Evolutionary conservation across 495 filamentous ascomycete species (phyloP).

Genomic region (Clavariopsis aquatica): DNA sequence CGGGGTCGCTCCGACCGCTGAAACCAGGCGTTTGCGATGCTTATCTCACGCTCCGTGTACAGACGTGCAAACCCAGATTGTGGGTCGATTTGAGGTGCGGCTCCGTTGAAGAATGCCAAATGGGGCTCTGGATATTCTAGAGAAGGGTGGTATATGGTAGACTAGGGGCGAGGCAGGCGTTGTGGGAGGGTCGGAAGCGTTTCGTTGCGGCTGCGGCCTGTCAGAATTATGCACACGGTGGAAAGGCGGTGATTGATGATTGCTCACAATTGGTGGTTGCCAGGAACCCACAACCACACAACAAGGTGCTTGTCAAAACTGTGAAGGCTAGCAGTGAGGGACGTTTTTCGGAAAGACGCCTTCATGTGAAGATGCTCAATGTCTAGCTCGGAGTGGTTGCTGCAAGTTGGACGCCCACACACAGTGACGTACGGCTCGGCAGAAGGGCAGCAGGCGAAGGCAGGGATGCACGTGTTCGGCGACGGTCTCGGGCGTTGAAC

Average conservation of each 20-base stretch:
- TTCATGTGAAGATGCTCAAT: constrained; percentile 28
- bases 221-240: neutral
- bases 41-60: neutral
- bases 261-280: constrained; percentile 1
- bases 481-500: neutral
- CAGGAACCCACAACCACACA: constrained; percentile 12
- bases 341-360: constrained; percentile 5
- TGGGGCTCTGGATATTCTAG: neutral
- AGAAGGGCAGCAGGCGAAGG: neutral
- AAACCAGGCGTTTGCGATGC: neutral
- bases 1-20: constrained; percentile 1
- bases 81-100: neutral
- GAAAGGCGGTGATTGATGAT: neutral
- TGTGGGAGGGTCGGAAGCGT: neutral
- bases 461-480: neutral
- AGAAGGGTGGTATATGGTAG: neutral
- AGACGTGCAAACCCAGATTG: too few species aligned
- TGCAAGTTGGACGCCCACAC: neutral
- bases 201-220: neutral
- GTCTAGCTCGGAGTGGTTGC: neutral
- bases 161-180: neutral
- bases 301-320: constrained; percentile 8
- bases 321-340: constrained; percentile 7
- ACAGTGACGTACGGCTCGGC: constrained; percentile 19
- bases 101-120: neutral